These are phyloP conservation scores for Pterocarpus santalinus DNA, from an alignment of 306 rosid genomes.

Conservation along the genomic window DNA sequence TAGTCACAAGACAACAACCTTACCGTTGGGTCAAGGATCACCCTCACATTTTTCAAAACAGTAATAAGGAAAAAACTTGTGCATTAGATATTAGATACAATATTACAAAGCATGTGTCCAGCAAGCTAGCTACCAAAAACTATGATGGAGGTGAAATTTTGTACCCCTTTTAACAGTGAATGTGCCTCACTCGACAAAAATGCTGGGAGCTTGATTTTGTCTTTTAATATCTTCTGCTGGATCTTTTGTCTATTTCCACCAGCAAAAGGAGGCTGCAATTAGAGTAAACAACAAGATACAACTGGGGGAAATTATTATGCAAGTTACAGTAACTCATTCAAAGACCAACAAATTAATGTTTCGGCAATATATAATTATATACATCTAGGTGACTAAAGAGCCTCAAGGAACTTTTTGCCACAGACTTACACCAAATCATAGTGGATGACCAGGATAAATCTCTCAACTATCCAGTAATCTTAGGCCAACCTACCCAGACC, in stretches of 20 bases:
- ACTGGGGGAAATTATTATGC: background rate
- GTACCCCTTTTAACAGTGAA: slow-evolving; percentile 84
- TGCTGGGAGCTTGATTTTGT: slow-evolving; percentile 80
- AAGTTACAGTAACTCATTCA: background rate
- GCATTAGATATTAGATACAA: background rate
- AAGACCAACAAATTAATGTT: background rate
- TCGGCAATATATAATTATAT: background rate
- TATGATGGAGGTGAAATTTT: background rate
- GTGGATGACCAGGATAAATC: background rate
- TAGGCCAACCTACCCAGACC: background rate
- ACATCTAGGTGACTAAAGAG: background rate
- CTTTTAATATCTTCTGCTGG: slow-evolving; percentile 82
- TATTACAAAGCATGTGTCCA: background rate
- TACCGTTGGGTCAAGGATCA: no score
- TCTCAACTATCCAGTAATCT: background rate
- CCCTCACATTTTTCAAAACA: background rate
- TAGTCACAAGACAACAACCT: no score
- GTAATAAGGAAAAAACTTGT: no score
- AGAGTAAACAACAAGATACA: slow-evolving; percentile 22
- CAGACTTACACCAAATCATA: slow-evolving; percentile 10
- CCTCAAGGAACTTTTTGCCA: background rate
- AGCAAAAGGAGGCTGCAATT: slow-evolving; percentile 78
- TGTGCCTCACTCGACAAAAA: slow-evolving; percentile 86
- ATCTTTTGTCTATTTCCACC: slow-evolving; percentile 75
- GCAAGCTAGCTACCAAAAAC: background rate